Evolutionary conservation across 2,329 filamentous ascomycete species (phyloP).

Genomic region (Dothistroma pini): DNA sequence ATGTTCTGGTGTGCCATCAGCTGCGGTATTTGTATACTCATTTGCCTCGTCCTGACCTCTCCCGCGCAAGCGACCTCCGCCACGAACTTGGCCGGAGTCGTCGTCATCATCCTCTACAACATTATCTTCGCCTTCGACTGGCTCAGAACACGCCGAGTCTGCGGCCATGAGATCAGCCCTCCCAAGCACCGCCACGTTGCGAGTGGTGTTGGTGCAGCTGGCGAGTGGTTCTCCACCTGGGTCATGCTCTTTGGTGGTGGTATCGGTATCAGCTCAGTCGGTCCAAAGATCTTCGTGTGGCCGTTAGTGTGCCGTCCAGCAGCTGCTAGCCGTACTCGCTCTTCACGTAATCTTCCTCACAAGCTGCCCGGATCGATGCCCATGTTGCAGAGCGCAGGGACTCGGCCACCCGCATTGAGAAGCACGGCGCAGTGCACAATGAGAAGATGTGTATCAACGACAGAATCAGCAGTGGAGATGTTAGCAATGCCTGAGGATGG

Average conservation of each 20-base stretch:
- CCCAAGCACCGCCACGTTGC: constrained; percentile 25
- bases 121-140: constrained; percentile 33
- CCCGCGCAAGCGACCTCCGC: constrained; percentile 15
- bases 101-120: constrained; percentile 30
- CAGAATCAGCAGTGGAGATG: too few species aligned
- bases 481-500: too few species aligned
- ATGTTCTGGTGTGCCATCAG: constrained; percentile 31
- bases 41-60: constrained; percentile 29
- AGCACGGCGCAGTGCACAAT: too few species aligned
- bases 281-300: constrained; percentile 41
- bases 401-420: too few species aligned
- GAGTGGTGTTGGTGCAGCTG: constrained; percentile 35
- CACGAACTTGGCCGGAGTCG: constrained; percentile 31
- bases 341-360: too few species aligned
- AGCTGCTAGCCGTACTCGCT: too few species aligned
- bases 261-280: constrained; percentile 35
- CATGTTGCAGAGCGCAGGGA: too few species aligned
- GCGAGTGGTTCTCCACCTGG: constrained; percentile 29
- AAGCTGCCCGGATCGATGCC: too few species aligned
- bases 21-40: constrained; percentile 28
- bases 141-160: constrained; percentile 37
- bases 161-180: constrained; percentile 38
- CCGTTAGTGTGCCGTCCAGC: constrained; percentile 31
- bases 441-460: too few species aligned
- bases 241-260: constrained; percentile 22